phyloP scores from a whole-genome alignment of 495 filamentous ascomycete species.

The Tuber brumale region DNA sequence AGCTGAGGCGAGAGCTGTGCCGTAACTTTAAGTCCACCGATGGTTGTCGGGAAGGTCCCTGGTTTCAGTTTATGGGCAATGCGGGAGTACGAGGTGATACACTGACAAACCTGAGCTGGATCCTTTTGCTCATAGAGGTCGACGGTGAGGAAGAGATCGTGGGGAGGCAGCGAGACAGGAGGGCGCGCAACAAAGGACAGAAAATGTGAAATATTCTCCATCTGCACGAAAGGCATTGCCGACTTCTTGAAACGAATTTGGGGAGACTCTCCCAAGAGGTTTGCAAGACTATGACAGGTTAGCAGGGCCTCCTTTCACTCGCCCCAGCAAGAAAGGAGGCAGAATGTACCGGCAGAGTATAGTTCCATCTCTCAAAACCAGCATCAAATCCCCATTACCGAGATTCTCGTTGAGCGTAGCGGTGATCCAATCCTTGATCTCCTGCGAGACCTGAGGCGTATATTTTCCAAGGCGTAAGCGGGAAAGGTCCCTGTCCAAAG shows the following conservation, averaged over 20 bases:
- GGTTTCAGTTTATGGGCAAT: conserved; percentile 74
- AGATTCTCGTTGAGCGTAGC: conserved; percentile 68
- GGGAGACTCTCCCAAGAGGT: conserved; percentile 67
- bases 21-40: conserved; percentile 52
- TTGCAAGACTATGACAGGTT: conserved; percentile 60
- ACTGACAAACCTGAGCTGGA: conserved; percentile 92
- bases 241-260: conserved; percentile 69
- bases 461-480: conserved; percentile 88
- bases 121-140: conserved; percentile 96
- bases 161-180: conserved; percentile 79
- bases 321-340: background rate
- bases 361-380: conserved; percentile 79
- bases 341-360: conserved; percentile 76
- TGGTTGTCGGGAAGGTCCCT: conserved; percentile 59
- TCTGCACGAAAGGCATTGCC: conserved; percentile 95
- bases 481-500: conserved; percentile 91
- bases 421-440: conserved; percentile 73
- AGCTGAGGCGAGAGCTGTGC: conserved; percentile 48
- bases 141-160: conserved; percentile 95
- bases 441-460: conserved; percentile 83
- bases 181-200: conserved; percentile 75
- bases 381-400: conserved; percentile 67
- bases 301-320: conserved; percentile 21
- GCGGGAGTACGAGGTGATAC: conserved; percentile 83
- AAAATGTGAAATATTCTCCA: conserved; percentile 99